Base-by-base conservation (phyloP, 2,329 filamentous ascomycete species). In the Fusarium sp. region DNA sequence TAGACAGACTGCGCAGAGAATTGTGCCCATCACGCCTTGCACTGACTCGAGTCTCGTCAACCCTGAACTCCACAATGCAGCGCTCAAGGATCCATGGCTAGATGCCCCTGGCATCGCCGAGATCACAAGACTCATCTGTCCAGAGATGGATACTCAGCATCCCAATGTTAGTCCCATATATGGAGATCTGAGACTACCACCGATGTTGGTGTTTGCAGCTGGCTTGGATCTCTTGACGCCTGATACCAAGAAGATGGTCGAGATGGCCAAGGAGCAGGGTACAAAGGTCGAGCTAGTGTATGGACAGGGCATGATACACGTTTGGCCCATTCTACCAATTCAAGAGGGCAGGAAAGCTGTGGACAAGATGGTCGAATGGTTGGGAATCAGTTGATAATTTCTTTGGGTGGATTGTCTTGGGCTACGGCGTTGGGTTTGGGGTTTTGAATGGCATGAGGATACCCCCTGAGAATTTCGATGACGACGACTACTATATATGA, bases 301-400 rank as follows among this genome's bases (percentile, higher is more conserved):
- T 19, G 79, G 80, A 19, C 73, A 77, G 66, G 78, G 77, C 10
- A 77, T 81, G 79, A 70, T 80, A 52, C 80, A 81, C 38, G 78
- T 78, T 14, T 81, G 79, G 79, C 78, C 78, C 10, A 27, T 80
- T 38, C 42, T 80, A 9, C 73, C 78, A 12, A 73, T 79, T 8
- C 73, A 74, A 31, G 80, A 81, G 62, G 78, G 73, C 7, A 68
- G 60, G 21, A 59, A 71, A 33, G 78, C 79, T 2, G 55, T 78
- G 27, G 73, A 79, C 10, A 73, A 63, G 59, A 78, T 80, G 39
- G 60, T 80, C 1, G 49, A 73, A 27, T 81, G 77, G 75, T 37
- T 81, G 41, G 66, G 69, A 33, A 51, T 35, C 44, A 69, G 44
- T 21, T 54, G 52, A 57, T 48, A 10, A 14, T 44, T 23, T 60